Evolutionary conservation across 129 eudicot species (phyloP), one percentile per base, ranked within the genome.

Genomic region (Scalesia atractyloides): DNA sequence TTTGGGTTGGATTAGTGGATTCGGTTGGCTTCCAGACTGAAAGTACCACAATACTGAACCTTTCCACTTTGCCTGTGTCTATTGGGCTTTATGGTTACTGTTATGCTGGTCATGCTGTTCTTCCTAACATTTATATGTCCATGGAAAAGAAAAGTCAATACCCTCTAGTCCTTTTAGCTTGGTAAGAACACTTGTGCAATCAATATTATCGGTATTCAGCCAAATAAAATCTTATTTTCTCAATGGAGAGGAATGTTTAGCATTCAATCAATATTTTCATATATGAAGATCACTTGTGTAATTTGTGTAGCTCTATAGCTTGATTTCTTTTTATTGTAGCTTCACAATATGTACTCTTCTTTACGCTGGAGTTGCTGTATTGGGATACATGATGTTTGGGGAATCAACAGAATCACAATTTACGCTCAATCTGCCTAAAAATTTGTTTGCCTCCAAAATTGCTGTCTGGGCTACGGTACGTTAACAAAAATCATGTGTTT

Each of bases 401-500:
- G 90, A 88, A 66, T 81, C 91, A 65, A 84, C 86, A 68, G 70
- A 86, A 66, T 91, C 97, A 7, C 97, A 91, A 56, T 91, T 85
- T 82, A 91, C 97, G 13, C 90, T 91, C 59, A 91, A 88, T 79
- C 68, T 91, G 84, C 97, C 97, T 12, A 34, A 81, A 20, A 76
- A 86, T 57, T 74, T 91, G 74, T 77, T 84, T 63, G 96, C 92
- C 53, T 86, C 97, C 4, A 88, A 91, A 66, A 82, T 91, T 65
- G 97, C 97, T 57, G 82, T 91, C 34, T 91, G 97, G 97, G 90
- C 97, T 50, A 91, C 93, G 84, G 97, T 91, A 86, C 3, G 86
- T 52, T 22, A 64, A 41, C 10, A 2, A 41, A 41, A 41, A 41
- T 41, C 46, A 41, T 41, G 46, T 1, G 11, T 41, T 41, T 41